Evolutionary conservation across 2,329 filamentous ascomycete species (phyloP), one percentile per base, ranked within the genome.

Genomic region (Fusarium sp.): DNA sequence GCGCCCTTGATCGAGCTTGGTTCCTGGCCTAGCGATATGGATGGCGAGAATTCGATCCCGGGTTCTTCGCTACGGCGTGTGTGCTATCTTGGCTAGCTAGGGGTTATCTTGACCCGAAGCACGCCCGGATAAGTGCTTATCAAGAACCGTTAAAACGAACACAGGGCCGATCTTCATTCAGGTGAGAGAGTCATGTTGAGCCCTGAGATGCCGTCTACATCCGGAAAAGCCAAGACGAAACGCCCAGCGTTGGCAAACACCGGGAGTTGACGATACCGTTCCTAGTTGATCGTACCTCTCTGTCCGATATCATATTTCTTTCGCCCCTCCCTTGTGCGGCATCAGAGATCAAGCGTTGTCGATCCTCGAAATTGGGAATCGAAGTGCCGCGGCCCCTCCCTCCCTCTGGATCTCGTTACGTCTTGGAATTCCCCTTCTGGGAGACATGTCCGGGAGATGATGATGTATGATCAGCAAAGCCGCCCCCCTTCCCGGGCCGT

Each of bases 401-500:
- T 59, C 27, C 38, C 54, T 27, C 45, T 50, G 9, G 45, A 50
- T 50, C 45, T 30, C 27, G 25, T 63, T 63, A 27, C 22, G 40
- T 38, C 27, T 61, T 50, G n/a, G 32, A 22, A 40, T 52, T 38
- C 17, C 60, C 12, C 32, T 63, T 52, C 43, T 14, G 6, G 43
- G 59, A 27, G 20, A 25, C 8, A 35, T n/a, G 45, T 22, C 43
- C 32, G 59, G 20, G 40, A 37, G 6, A 47, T 50, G 58, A 27
- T 40, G 37, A 22, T 40, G 38, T 40, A 9, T 40, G 61, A 56
- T 56, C 61, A 15, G 25, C 61, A 37, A 50, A 33, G 4, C 61
- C 61, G 30, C 43, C 43, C 43, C 22, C 43, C 43, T 47, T 27
- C 43, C 47, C 47, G 61, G 61, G 61, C 61, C 61, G 47, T 56